Base-by-base conservation (phyloP, 169 alveolate species). In the Babesia gibsoni region DNA sequence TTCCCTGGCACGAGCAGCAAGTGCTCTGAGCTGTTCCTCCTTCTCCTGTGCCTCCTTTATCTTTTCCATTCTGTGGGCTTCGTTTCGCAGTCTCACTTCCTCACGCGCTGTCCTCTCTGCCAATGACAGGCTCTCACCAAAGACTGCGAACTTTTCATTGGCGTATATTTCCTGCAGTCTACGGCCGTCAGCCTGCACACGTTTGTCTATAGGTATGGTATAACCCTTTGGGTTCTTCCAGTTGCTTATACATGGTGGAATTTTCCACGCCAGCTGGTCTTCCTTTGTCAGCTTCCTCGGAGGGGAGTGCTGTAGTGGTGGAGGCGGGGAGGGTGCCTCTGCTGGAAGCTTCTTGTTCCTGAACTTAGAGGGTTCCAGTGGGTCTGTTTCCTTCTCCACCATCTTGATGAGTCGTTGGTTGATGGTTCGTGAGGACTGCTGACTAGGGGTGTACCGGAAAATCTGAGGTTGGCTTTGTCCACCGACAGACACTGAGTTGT, bases 171-270 rank as follows among this genome's bases (percentile, higher is more conserved):
- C 96, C 73, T 94, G 92, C 75, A 96, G 85, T 67, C 94, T 90
- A 52, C 99, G 82, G 52, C 98, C 98, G 73, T 97, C 99, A n/a
- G 98, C 98, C 43, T 94, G 95, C 14, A 96, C 91, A 56, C 99
- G 90, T 94, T 95, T 97, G 83, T 96, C 99, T 20, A 97, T 80
- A 8, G 99, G 99, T 33, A 96, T 94, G 32, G 98, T 96, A 87
- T 95, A 96, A 0, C 99, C 99, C 92, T 94, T 95, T 42, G 97
- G 96, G 67, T 97, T 97, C 87, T 95, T 96, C 99, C 99, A 96
- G 86, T 96, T 96, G 53, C 98, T 93, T 52, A 96, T 94, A 59
- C 99, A 94, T 3, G 99, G 98, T 18, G 99, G 99, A 39, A 96
- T 93, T 90, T 95, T 96, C 98, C 99, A 96, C 69, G 95, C 96